Base-by-base conservation (phyloP, 176 grass and related monocot species). In the Thinopyrum elongatum region DNA sequence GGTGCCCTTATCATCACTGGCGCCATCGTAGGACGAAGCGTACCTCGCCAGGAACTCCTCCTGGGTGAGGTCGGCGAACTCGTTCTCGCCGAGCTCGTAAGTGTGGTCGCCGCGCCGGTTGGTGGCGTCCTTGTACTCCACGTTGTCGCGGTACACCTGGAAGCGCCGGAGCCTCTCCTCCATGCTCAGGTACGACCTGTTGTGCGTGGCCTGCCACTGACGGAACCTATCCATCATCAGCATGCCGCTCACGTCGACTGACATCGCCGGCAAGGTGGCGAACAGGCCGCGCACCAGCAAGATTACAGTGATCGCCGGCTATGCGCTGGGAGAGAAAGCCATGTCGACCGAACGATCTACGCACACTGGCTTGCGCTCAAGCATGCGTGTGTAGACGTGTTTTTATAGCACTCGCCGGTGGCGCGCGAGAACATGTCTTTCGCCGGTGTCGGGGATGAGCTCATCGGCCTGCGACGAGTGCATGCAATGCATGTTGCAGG, bases 11-110 rank as follows among this genome's bases (percentile, higher is more conserved):
- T 57, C 14, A 49, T 16, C 53, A 57, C 6, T 7, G 38, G 27
- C 27, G 8, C 0, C 7, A 26, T 4, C 10, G 39, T 63, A 42
- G 60, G 29, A 65, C 11, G 23, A 13, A 25, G 76, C 14, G 19
- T 79, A 84, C 1, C 34, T 38, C 10, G 83, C 82, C 36, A 84
- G 10, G 85, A 93, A 90, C 81, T 93, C 91, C 77, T 83, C 8
- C 78, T 55, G 51, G 4, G 81, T 93, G 70, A 93, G 77, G 55
- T 93, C 85, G 47, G 91, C 60, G 78, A 93, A 93, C 82, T 88
- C 57, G 58, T 93, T 93, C 42, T 90, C 82, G 25, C 33, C 73
- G 6, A 93, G 85, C 74, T 28, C 13, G 78, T 93, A 93, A 3
- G 29, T 88, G 4, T 75, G 85, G 73, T 28, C 65, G 10, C 69